These are phyloP conservation scores for Sporothrix protearum DNA, from an alignment of 2,329 filamentous ascomycete genomes.

Conservation along the genomic window DNA sequence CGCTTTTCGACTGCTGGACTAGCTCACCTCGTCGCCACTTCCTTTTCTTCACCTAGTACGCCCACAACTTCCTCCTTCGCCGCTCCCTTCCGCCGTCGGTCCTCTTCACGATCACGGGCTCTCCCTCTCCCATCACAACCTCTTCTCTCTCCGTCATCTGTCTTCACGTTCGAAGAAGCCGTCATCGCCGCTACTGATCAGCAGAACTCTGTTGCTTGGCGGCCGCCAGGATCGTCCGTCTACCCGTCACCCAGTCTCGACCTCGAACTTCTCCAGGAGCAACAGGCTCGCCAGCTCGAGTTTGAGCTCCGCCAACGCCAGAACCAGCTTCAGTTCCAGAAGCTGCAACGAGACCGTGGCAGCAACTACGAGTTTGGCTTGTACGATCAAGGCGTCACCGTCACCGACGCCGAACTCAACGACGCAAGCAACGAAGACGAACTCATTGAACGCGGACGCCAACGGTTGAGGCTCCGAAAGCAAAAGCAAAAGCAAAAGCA, in stretches of 20 bases:
- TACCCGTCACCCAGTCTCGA: conserved; percentile 20
- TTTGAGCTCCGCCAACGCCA: conserved; percentile 25
- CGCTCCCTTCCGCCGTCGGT: neutral
- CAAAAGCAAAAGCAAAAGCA: neutral
- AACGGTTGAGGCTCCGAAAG: conserved; percentile 25
- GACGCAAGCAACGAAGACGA: neutral
- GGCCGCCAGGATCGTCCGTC: conserved; percentile 7
- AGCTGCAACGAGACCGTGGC: neutral
- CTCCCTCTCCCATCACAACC: conserved; percentile 4
- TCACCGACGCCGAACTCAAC: neutral
- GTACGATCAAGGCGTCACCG: neutral
- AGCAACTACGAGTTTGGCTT: neutral
- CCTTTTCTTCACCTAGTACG: conserved; percentile 25
- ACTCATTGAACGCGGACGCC: neutral
- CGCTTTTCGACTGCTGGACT: conserved; percentile 33
- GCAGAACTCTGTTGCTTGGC: conserved; percentile 22
- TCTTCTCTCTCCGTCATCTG: conserved; percentile 13
- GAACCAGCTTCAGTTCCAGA: conserved; percentile 6
- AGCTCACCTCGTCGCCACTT: conserved; percentile 28
- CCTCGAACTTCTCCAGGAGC: conserved; percentile 23
- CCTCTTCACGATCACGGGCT: neutral
- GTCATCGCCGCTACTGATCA: conserved; percentile 12
- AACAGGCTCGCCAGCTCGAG: conserved; percentile 23
- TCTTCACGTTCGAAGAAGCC: conserved; percentile 27
- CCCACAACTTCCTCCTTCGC: conserved; percentile 13